phyloP scores from a whole-genome alignment of 2,329 filamentous ascomycete genomes.

The Domatiomyces globalis region DNA sequence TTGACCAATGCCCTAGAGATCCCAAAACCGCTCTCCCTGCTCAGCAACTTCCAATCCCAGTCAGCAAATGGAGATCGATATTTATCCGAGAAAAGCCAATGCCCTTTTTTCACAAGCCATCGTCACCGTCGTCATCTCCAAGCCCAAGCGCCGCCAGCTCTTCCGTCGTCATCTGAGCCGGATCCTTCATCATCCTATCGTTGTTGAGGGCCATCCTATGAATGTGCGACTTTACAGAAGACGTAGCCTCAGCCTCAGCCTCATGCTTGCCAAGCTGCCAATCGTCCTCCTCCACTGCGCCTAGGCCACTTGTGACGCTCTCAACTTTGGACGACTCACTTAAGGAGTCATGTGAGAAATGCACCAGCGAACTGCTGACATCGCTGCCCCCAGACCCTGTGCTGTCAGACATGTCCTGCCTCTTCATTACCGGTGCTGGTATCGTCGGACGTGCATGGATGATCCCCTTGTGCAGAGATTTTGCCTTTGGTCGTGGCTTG shows the following conservation, averaged over 20 bases:
- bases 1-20: background rate
- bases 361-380: background rate
- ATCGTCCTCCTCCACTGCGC: background rate
- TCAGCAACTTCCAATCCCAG: background rate
- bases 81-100: background rate
- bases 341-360: background rate
- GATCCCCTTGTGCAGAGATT: background rate
- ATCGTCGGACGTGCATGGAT: background rate
- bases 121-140: constrained; percentile 7
- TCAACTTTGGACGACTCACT: background rate
- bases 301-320: background rate
- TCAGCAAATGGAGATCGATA: constrained; percentile 1
- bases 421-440: background rate
- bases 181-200: constrained; percentile 6
- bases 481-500: background rate
- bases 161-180: constrained; percentile 5
- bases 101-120: background rate
- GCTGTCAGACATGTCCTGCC: background rate
- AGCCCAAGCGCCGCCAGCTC: background rate
- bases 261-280: background rate
- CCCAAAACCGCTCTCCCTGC: background rate
- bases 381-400: background rate
- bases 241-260: background rate
- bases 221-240: background rate
- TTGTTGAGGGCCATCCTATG: background rate